phyloP scores from a whole-genome alignment of 2,329 filamentous ascomycete species.

The Monilinia vaccinii-corymbosi region DNA sequence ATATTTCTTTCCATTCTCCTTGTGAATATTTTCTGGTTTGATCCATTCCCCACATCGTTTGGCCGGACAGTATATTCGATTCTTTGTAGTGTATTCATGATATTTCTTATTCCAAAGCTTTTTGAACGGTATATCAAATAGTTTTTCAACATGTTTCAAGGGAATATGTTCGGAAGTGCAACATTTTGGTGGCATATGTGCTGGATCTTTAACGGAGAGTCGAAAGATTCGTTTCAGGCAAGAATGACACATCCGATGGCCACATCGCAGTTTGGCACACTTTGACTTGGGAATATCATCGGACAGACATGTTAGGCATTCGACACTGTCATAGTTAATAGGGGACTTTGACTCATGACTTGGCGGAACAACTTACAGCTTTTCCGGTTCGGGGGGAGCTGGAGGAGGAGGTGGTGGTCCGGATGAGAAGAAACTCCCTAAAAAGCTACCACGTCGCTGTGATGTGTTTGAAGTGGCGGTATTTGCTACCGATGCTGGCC shows the following conservation, averaged over 20 bases:
- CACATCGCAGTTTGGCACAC: conserved; percentile 65
- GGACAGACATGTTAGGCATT: conserved; percentile 63
- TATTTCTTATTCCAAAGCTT: conserved; percentile 73
- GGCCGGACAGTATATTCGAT: conserved; percentile 69
- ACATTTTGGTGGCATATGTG: conserved; percentile 78
- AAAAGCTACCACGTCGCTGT: conserved; percentile 16
- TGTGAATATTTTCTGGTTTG: conserved; percentile 58
- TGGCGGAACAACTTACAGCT: conserved; percentile 18
- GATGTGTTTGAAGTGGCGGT: conserved; percentile 6
- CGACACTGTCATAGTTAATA: conserved; percentile 40
- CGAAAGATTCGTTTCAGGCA: conserved; percentile 70
- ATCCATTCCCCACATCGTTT: conserved; percentile 72
- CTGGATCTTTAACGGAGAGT: conserved; percentile 65
- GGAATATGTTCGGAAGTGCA: conserved; percentile 67
- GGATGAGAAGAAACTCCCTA: conserved; percentile 21
- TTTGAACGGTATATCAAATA: conserved; percentile 70
- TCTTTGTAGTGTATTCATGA: conserved; percentile 63
- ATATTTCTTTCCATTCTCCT: conserved; percentile 50
- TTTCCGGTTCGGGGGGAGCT: conserved; percentile 19
- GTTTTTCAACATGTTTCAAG: conserved; percentile 62
- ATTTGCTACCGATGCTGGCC: conserved; percentile 15
- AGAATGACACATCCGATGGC: conserved; percentile 70
- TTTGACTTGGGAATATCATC: conserved; percentile 56
- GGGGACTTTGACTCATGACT: not conserved
- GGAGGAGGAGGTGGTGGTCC: conserved; percentile 7